Conservation (phyloP, 805 yeast genomes). For the Yarrowia divulgata region DNA sequence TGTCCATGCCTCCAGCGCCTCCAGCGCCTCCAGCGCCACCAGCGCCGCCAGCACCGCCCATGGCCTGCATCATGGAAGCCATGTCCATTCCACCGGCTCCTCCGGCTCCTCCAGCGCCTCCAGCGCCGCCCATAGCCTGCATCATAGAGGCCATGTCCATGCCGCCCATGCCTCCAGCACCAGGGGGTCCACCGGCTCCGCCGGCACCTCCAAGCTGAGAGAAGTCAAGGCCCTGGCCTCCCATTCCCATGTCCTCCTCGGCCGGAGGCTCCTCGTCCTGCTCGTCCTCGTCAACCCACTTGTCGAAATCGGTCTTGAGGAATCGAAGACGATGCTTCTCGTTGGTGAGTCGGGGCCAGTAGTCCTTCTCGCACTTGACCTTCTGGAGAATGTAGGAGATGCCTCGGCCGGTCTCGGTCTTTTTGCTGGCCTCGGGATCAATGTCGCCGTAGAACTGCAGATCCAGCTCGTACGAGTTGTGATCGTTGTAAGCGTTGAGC, state of each 20-base stretch:
- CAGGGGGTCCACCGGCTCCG: constrained; percentile 47
- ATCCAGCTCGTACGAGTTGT: constrained; percentile 62
- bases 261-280: constrained; percentile 74
- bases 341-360: constrained; percentile 95
- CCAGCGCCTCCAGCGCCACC: constrained; percentile 42
- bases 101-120: constrained; percentile 46
- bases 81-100: constrained; percentile 43
- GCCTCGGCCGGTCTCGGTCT: constrained; percentile 68
- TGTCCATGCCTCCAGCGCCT: constrained; percentile 43
- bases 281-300: constrained; percentile 99
- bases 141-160: constrained; percentile 41
- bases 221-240: constrained; percentile 53
- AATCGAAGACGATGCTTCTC: constrained; percentile 79
- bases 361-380: constrained; percentile 71
- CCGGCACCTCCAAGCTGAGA: constrained; percentile 54
- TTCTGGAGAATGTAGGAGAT: constrained; percentile 72
- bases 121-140: constrained; percentile 43
- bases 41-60: constrained; percentile 45
- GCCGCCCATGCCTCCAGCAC: constrained; percentile 45
- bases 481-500: constrained; percentile 58
- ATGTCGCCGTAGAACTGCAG: constrained; percentile 81
- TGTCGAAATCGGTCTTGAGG: constrained; percentile 93
- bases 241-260: constrained; percentile 49
- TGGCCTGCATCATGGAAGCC: constrained; percentile 40
- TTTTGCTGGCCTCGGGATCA: constrained; percentile 67